Conservation (phyloP, 495 filamentous ascomycete species). For the Cryomyces antarcticus region DNA sequence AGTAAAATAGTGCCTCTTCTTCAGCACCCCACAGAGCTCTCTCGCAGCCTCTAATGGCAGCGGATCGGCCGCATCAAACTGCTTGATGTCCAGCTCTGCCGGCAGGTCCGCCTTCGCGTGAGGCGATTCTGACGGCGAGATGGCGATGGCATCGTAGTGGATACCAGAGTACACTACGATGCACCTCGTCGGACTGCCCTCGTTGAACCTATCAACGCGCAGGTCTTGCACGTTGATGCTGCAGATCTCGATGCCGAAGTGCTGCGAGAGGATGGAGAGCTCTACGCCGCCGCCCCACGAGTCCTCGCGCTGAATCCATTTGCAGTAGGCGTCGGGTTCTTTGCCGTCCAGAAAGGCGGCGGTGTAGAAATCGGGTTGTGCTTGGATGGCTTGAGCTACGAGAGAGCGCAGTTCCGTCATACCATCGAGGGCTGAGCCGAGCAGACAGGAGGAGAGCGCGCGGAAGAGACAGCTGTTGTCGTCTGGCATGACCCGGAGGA, state of each 20-base stretch:
- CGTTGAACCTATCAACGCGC: conserved; percentile 61
- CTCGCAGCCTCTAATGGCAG: conserved; percentile 45
- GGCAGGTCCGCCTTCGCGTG: conserved; percentile 34
- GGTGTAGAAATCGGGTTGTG: conserved; percentile 46
- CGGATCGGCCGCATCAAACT: conserved; percentile 53
- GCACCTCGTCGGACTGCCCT: conserved; percentile 46
- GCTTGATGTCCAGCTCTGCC: conserved; percentile 54
- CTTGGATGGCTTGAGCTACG: conserved; percentile 60
- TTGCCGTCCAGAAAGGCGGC: conserved; percentile 56
- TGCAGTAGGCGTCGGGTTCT: conserved; percentile 51
- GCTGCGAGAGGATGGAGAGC: conserved; percentile 60
- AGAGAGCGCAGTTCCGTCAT: conserved; percentile 62
- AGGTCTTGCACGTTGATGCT: conserved; percentile 58
- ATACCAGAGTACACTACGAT: conserved; percentile 85
- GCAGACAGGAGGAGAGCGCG: conserved; percentile 60
- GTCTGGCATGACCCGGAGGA: conserved; percentile 90
- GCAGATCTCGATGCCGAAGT: conserved; percentile 75
- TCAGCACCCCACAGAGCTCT: conserved; percentile 50
- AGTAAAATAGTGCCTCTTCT: conserved; percentile 67
- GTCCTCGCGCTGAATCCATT: conserved; percentile 61
- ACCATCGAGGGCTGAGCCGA: conserved; percentile 42
- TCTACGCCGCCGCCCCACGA: conserved; percentile 92
- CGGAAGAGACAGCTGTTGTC: conserved; percentile 93
- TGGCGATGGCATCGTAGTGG: conserved; percentile 83
- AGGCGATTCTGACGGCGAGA: conserved; percentile 42